Evolutionary conservation across 305 asterid genomes (phyloP).

Genomic region (Solanum hybrid): DNA sequence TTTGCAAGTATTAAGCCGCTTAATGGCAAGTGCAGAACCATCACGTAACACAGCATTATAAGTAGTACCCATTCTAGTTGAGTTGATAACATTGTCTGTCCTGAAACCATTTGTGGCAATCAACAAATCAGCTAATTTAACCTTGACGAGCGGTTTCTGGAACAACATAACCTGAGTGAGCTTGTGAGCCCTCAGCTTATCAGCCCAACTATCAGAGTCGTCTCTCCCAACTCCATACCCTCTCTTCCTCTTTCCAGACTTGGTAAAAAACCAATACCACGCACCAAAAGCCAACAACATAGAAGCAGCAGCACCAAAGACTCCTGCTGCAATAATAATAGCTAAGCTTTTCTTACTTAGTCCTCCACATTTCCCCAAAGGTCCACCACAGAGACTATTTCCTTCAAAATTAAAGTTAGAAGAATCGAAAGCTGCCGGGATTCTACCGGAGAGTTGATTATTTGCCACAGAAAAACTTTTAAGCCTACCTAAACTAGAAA

Average conservation of each 20-base stretch:
- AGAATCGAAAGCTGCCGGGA: slow-evolving; percentile 31
- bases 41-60: slow-evolving; percentile 68
- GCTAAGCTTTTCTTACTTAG: slow-evolving; percentile 60
- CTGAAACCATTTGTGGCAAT: slow-evolving; percentile 60
- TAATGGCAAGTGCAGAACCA: slow-evolving; percentile 73
- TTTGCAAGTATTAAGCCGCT: slow-evolving; percentile 50
- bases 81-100: slow-evolving; percentile 35
- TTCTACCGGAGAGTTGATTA: slow-evolving; percentile 52
- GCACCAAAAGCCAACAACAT: slow-evolving; percentile 64
- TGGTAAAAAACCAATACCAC: slow-evolving; percentile 72
- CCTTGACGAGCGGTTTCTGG: slow-evolving; percentile 84
- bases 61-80: slow-evolving; percentile 68
- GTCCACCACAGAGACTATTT: slow-evolving; percentile 57
- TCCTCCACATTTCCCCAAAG: slow-evolving; percentile 71
- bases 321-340: slow-evolving; percentile 81
- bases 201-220: slow-evolving; percentile 54
- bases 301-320: slow-evolving; percentile 81
- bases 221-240: slow-evolving; percentile 50
- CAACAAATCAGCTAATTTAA: slow-evolving; percentile 64
- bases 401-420: slow-evolving; percentile 33
- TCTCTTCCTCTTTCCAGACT: slow-evolving; percentile 41
- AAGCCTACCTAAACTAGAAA: slow-evolving; percentile 51
- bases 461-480: slow-evolving; percentile 45
- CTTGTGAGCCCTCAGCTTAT: slow-evolving; percentile 60
- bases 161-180: slow-evolving; percentile 76